Base-by-base conservation (phyloP, 2,329 filamentous ascomycete genomes). In the Cordyceps javanica region DNA sequence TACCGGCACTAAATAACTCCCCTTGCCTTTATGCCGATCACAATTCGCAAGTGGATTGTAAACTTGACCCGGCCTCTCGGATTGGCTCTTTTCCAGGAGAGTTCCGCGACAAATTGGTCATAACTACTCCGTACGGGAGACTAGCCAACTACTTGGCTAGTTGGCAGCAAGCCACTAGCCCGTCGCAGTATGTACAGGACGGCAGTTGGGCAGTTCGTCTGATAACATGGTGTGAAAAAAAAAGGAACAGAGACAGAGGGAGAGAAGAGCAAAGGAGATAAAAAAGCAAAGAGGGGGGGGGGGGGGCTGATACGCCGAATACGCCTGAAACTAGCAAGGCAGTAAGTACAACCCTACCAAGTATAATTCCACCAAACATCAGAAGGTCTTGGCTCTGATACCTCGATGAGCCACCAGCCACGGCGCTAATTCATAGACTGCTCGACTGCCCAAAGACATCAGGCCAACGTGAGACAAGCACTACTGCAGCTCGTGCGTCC, bases 1-100 rank as follows among this genome's bases (percentile, higher is more conserved):
- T 16, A 28, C 6, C 11, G 23, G 19, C 30, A 5, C 8, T 26
- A 10, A 16, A 46, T 21, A n/a, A n/a, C n/a, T n/a, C n/a, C n/a
- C n/a, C n/a, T n/a, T n/a, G n/a, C n/a, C n/a, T n/a, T n/a, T n/a
- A 34, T 26, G 52, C 32, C 30, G 52, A 55, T 55, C 52, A 23
- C 32, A 55, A 38, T 38, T 55, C 41, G 23, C 16, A 46, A 38
- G 41, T 34, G 52, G 52, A 21, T 19, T 30, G 11, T 7, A 10
- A 28, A 9, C 11, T 16, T 4, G 19, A 23, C 3, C 16, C 32
- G 38, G 19, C 32, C 46, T 42, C 26, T 53, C 36, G n/a, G n/a
- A 30, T 10, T 14, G 25, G n/a, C n/a, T n/a, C n/a, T 10, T 19
- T 14, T 14, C 11, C 16, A 23, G 5, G 38, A 19, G 19, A 16